Percentiles rank a stretch among this genome's conserved stretches.
Evolutionary conservation across 2,329 filamentous ascomycete species (phyloP).

Genomic region (Arthrobotrys entomopaga): DNA sequence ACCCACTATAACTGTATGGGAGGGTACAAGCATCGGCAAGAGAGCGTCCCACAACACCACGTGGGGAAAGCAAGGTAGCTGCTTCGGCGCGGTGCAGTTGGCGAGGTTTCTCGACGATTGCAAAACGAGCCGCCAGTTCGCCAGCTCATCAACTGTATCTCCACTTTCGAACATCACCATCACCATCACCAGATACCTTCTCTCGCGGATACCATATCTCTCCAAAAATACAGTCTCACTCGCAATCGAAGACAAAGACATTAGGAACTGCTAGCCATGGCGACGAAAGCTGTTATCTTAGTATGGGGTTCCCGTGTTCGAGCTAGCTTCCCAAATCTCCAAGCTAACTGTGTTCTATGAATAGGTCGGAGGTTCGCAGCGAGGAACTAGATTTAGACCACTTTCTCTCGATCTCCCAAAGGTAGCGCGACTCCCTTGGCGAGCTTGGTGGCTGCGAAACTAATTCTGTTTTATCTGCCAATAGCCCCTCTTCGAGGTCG

Average conservation of each 20-base stretch:
- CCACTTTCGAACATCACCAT: neutral
- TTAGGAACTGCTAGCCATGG: slow-evolving; percentile 25
- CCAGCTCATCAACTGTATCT: slow-evolving; percentile 36
- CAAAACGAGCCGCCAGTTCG: slow-evolving; percentile 17
- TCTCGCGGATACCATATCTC: neutral
- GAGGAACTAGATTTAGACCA: slow-evolving; percentile 94
- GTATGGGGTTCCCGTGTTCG: slow-evolving; percentile 66
- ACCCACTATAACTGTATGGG: neutral
- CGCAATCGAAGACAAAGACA: slow-evolving; percentile 25
- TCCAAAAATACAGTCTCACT: neutral
- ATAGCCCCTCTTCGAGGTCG: slow-evolving; percentile 96
- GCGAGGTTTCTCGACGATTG: slow-evolving; percentile 20
- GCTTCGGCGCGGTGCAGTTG: slow-evolving; percentile 36
- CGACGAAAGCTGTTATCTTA: slow-evolving; percentile 94
- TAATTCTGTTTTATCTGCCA: slow-evolving; percentile 13
- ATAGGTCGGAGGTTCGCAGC: slow-evolving; percentile 91
- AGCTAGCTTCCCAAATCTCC: slow-evolving; percentile 53
- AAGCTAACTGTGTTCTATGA: slow-evolving; percentile 57
- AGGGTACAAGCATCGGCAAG: slow-evolving; percentile 26
- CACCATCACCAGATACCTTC: neutral
- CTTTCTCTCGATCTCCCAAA: slow-evolving; percentile 96
- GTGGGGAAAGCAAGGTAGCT: slow-evolving; percentile 48
- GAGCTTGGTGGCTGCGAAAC: neutral
- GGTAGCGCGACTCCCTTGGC: slow-evolving; percentile 66
- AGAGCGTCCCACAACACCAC: slow-evolving; percentile 38